Evolutionary conservation across 306 rosid genomes (phyloP), one percentile per base, ranked within the genome.

Genomic region (Rosa multiflora): DNA sequence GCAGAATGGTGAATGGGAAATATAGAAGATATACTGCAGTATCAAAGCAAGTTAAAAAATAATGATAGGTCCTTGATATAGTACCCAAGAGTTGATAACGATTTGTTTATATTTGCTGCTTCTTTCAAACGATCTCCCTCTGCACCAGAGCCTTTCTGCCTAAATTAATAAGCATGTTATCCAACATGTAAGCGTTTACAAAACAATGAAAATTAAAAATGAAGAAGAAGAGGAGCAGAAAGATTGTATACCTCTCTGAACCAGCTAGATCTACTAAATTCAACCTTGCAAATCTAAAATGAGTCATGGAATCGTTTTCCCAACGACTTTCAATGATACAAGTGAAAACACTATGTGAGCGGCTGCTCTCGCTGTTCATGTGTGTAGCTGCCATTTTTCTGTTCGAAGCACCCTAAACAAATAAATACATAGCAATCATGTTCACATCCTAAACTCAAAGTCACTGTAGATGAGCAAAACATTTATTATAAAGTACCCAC

Each of bases 71-170:
- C 44, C 39, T 80, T 49, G 52, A 66, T 55, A 64, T 72, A 79
- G 71, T 91, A 95, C 99, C 99, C 98, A 71, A 95, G 96, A 62
- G 97, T 92, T 82, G 95, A 95, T 83, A 95, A 83, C 48, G 99
- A 95, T 85, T 92, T 95, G 82, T 95, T 95, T 86, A 95, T 95
- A 80, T 92, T 95, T 75, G 93, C 97, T 80, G 97, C 98, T 85
- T 95, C 99, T 88, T 90, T 92, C 85, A 95, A 82, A 82, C 97
- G 96, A 77, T 91, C 97, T 56, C 96, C 97, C 76, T 92, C 99
- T 76, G 98, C 97, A 48, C 97, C 97, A 43, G 97, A 95, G 88
- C 93, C 90, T 90, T 95, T 95, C 85, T 92, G 99, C 97, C 97
- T 92, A 75, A 72, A 86, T 70, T 23, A 82, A 67, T 64, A 81